phyloP scores from a whole-genome alignment of 2,329 filamentous ascomycete species.

The Aspergillus pseudonomiae region DNA sequence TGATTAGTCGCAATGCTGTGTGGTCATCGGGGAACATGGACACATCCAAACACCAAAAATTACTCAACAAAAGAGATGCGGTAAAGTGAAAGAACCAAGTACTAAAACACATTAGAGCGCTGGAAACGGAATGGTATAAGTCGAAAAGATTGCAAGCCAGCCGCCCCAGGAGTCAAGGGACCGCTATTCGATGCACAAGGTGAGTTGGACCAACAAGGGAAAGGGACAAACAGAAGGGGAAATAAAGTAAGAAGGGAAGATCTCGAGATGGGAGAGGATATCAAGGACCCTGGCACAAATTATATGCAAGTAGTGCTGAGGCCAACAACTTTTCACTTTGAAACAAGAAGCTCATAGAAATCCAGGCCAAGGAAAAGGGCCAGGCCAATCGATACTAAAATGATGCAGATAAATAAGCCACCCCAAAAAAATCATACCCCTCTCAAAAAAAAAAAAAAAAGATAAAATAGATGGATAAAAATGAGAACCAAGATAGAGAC shows the following conservation, averaged over 20 bases:
- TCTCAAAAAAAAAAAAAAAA: slow-evolving; percentile 13
- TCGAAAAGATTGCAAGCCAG: slow-evolving; percentile 5
- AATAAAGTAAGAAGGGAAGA: slow-evolving; percentile 3
- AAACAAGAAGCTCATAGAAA: slow-evolving; percentile 21
- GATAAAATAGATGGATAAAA: neutral
- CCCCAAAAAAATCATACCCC: slow-evolving; percentile 9
- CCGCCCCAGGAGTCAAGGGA: slow-evolving; percentile 3
- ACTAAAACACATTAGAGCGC: slow-evolving; percentile 3
- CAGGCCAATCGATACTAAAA: slow-evolving; percentile 13
- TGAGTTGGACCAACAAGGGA: slow-evolving; percentile 5
- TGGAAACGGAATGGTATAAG: slow-evolving; percentile 14
- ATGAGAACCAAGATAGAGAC: slow-evolving; percentile 5
- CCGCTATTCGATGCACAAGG: slow-evolving; percentile 13
- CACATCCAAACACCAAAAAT: neutral
- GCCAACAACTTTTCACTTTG: slow-evolving; percentile 17
- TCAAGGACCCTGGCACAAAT: slow-evolving; percentile 22
- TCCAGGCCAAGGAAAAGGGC: slow-evolving; percentile 11
- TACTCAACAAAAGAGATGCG: slow-evolving; percentile 1
- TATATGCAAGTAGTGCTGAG: slow-evolving; percentile 26
- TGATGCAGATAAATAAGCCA: slow-evolving; percentile 20
- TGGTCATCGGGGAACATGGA: neutral
- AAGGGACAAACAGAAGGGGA: neutral
- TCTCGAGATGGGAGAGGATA: slow-evolving; percentile 22
- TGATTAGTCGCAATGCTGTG: neutral
- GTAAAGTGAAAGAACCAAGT: neutral